These are phyloP conservation scores for Sphagnurus paluster DNA, from an alignment of 1,284 basidiomycete species.

Conservation along the genomic window DNA sequence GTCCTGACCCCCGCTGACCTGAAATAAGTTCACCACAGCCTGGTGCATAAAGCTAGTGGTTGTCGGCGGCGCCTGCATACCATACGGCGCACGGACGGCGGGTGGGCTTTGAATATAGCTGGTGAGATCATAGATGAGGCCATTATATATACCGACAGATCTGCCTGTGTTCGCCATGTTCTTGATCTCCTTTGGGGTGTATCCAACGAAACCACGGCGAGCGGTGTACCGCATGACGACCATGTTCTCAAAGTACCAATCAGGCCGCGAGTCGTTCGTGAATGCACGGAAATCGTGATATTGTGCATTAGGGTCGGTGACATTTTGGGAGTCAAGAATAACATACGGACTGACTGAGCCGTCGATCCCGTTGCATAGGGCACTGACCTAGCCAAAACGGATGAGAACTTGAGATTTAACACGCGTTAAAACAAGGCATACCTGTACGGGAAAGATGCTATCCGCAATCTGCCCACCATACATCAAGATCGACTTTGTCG, in stretches of 20 bases:
- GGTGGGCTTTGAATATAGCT: constrained; percentile 71
- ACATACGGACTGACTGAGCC: constrained; percentile 88
- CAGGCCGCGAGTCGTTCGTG: constrained; percentile 88
- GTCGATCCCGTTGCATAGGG: constrained; percentile 86
- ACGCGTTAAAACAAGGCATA: constrained; percentile 29
- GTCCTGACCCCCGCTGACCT: constrained; percentile 79
- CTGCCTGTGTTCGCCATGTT: constrained; percentile 65
- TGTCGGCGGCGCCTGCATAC: constrained; percentile 56
- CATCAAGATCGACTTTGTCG: constrained; percentile 71
- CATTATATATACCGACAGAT: constrained; percentile 81
- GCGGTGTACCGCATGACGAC: constrained; percentile 86
- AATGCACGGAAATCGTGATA: constrained; percentile 96
- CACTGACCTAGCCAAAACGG: constrained; percentile 66
- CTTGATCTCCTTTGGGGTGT: constrained; percentile 77
- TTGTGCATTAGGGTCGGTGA: constrained; percentile 75
- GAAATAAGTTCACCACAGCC: constrained; percentile 80
- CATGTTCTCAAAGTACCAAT: constrained; percentile 98
- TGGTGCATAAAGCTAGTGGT: constrained; percentile 81
- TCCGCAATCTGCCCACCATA: constrained; percentile 85
- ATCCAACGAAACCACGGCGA: constrained; percentile 89
- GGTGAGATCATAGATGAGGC: constrained; percentile 87
- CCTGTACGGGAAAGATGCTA: constrained; percentile 92
- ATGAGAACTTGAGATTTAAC: background rate
- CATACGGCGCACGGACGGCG: constrained; percentile 58
- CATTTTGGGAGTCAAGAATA: constrained; percentile 77